Conservation (phyloP, 1,139 yeast genomes). For the Hansenula sp. region DNA sequence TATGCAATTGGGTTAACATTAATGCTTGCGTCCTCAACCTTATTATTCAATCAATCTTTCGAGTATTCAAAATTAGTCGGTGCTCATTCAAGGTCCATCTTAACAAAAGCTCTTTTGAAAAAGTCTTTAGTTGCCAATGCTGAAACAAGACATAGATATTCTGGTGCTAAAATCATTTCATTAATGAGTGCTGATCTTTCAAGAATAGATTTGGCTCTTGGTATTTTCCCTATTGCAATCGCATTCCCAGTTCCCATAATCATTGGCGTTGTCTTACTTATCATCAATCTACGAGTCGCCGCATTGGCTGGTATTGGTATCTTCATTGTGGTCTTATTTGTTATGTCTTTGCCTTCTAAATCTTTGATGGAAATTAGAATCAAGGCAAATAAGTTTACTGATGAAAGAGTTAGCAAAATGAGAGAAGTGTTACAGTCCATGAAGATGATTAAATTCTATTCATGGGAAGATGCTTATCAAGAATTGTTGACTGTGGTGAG, state of each 20-base stretch:
- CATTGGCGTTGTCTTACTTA: slow-evolving; percentile 55
- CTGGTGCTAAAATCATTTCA: slow-evolving; percentile 65
- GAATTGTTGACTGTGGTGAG: slow-evolving; percentile 38
- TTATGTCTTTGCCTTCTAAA: slow-evolving; percentile 30
- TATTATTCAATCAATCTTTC: slow-evolving; percentile 57
- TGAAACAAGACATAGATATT: slow-evolving; percentile 50
- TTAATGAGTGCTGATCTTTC: slow-evolving; percentile 74
- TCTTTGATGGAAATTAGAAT: slow-evolving; percentile 36
- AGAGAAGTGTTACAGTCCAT: slow-evolving; percentile 49
- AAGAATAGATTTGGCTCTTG: slow-evolving; percentile 67
- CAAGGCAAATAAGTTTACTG: slow-evolving; percentile 41
- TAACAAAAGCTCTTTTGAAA: slow-evolving; percentile 59
- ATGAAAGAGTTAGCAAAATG: slow-evolving; percentile 44
- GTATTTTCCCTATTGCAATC: slow-evolving; percentile 60
- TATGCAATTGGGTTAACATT: slow-evolving; percentile 51
- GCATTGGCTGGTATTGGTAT: slow-evolving; percentile 63
- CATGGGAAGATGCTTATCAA: slow-evolving; percentile 59
- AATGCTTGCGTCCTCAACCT: slow-evolving; percentile 40
- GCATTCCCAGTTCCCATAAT: slow-evolving; percentile 54
- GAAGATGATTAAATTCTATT: slow-evolving; percentile 51
- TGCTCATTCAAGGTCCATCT: slow-evolving; percentile 57
- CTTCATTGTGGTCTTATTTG: slow-evolving; percentile 30
- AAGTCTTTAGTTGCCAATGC: slow-evolving; percentile 59
- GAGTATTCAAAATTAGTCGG: slow-evolving; percentile 60
- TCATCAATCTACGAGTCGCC: slow-evolving; percentile 67